These are phyloP conservation scores for Thecaphora thlaspeos DNA, from an alignment of 1,284 basidiomycete species.

Conservation along the genomic window DNA sequence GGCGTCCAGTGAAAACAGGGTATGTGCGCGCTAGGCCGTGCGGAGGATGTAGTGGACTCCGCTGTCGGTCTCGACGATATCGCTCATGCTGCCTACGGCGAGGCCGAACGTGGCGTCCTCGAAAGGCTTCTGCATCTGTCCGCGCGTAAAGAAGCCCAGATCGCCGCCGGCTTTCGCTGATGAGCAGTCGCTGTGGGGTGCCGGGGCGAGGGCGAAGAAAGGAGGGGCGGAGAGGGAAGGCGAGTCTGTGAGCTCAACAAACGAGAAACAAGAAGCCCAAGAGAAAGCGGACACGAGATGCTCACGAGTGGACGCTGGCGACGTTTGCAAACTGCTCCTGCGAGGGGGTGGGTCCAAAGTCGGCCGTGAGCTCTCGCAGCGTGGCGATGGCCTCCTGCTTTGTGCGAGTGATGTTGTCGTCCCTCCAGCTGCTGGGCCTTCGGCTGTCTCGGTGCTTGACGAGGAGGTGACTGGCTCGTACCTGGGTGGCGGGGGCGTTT, in stretches of 20 bases:
- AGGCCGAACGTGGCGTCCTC: slow-evolving; percentile 85
- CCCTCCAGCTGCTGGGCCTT: slow-evolving; percentile 66
- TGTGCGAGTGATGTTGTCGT: slow-evolving; percentile 75
- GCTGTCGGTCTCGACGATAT: slow-evolving; percentile 83
- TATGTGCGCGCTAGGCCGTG: slow-evolving; percentile 74
- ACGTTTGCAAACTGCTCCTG: slow-evolving; percentile 46
- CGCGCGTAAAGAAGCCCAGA: slow-evolving; percentile 71
- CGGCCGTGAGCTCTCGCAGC: slow-evolving; percentile 60
- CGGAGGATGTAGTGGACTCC: slow-evolving; percentile 94
- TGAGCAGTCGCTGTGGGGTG: slow-evolving; percentile 54
- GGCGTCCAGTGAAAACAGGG: too few species aligned
- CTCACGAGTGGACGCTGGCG: slow-evolving; percentile 48
- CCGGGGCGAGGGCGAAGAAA: background rate
- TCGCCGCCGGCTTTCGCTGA: slow-evolving; percentile 53
- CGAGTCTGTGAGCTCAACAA: too few species aligned
- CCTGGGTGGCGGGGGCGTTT: slow-evolving; percentile 56
- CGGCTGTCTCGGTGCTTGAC: slow-evolving; percentile 88
- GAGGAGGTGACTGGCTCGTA: slow-evolving; percentile 89
- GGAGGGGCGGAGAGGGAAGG: background rate
- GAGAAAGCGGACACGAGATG: background rate
- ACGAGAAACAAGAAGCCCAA: too few species aligned
- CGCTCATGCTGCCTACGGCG: slow-evolving; percentile 79
- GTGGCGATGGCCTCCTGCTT: slow-evolving; percentile 83
- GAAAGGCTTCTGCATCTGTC: slow-evolving; percentile 97
- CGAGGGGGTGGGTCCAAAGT: slow-evolving; percentile 39